Conservation (phyloP, 345 rosid species). For the Viola odorata region DNA sequence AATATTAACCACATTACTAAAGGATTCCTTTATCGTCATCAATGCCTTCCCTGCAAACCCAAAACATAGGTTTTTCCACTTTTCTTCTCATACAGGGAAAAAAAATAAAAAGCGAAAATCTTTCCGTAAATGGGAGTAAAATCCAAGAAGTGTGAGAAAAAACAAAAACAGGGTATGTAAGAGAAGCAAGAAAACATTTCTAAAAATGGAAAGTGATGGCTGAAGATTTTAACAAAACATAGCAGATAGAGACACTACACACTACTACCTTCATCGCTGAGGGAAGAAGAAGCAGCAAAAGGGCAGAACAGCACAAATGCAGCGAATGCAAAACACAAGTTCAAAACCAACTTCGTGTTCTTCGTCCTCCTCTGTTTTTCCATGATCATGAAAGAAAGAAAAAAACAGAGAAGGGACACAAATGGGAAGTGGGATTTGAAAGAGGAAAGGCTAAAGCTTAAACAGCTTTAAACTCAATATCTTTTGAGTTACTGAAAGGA, state of each 20-base stretch:
- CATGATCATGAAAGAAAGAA: background rate
- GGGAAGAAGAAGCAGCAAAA: conserved; percentile 41
- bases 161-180: background rate
- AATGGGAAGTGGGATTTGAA: background rate
- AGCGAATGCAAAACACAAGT: conserved; percentile 13
- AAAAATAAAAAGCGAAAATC: background rate
- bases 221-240: too few relatives aligned
- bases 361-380: conserved; percentile 3
- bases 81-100: background rate
- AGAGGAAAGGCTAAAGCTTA: background rate
- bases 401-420: background rate
- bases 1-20: conserved; percentile 61
- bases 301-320: conserved; percentile 27
- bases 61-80: background rate
- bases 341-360: conserved; percentile 14
- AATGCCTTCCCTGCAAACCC: conserved; percentile 57
- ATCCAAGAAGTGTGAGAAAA: background rate
- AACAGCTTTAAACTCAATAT: background rate
- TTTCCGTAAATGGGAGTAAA: background rate
- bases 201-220: background rate
- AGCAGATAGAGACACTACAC: background rate
- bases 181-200: background rate
- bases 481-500: too few relatives aligned
- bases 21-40: conserved; percentile 64
- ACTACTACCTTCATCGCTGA: conserved; percentile 49